Evolutionary conservation across 148 eudicot species (phyloP), one percentile per base, ranked within the genome.

Genomic region (Silene conica): DNA sequence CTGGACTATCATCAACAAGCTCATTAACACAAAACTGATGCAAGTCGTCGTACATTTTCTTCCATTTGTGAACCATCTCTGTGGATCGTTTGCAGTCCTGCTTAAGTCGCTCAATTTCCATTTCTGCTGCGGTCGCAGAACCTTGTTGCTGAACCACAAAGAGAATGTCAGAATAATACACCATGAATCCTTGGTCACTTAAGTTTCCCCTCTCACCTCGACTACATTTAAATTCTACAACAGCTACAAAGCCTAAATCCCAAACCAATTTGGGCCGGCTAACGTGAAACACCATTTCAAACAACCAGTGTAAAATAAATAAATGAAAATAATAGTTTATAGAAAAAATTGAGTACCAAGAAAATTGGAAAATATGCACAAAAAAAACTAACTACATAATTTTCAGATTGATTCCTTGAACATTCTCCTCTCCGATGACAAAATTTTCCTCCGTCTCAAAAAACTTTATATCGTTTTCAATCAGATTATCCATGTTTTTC

Each of bases 61-160:
- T 87, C 97, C 91, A 89, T 63, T 83, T 85, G 60, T 94, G 88
- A 19, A 81, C 83, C 93, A 86, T 84, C 69, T 86, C 87, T 83
- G 85, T 66, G 6, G 95, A 85, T 74, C 83, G 82, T 69, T 74
- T 80, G 78, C 78, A 86, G 4, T 91, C 97, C 20, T 38, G 76
- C 75, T 89, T 91, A 56, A 91, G 84, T 61, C 84, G 80, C 68
- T 91, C 93, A 46, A 88, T 79, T 73, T 94, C 96, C 89, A 94
- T 82, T 87, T 84, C 90, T 57, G 91, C 81, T 54, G 97, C 94
- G 38, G 93, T 93, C 71, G 87, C 79, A 45, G 98, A 94, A 57
- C 95, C 95, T 78, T 89, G 86, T 89, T 91, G 87, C 98, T 91
- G 86, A 64, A 75, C 41, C 68, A 65, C 22, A 76, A 65, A 72